These are phyloP conservation scores for Globisporangium paroecandrum DNA, from an alignment of 352 stramenopile genomes.

Conservation along the genomic window DNA sequence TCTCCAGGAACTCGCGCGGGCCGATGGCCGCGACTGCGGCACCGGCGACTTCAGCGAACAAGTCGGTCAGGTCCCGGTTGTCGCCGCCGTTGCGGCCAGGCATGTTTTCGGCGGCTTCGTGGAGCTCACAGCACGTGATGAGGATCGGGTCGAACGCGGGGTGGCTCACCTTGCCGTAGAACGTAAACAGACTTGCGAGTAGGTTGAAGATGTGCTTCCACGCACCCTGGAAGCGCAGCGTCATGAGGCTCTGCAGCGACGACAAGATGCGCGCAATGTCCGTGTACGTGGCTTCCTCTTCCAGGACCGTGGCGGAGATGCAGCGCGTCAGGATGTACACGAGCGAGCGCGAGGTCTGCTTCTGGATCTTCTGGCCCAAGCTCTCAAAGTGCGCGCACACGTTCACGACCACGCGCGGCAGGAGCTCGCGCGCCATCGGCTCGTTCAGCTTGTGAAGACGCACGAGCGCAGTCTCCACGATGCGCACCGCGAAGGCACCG, in stretches of 20 bases:
- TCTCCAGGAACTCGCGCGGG: slow-evolving; percentile 59
- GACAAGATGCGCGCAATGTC: slow-evolving; percentile 65
- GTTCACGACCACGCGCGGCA: slow-evolving; percentile 71
- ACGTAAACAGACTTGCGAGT: slow-evolving; percentile 67
- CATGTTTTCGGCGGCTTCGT: slow-evolving; percentile 76
- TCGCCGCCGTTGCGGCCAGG: slow-evolving; percentile 37
- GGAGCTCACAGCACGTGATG: slow-evolving; percentile 69
- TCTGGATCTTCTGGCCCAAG: slow-evolving; percentile 51
- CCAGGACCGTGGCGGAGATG: slow-evolving; percentile 45
- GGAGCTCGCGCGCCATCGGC: slow-evolving; percentile 51
- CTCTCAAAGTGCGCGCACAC: slow-evolving; percentile 77
- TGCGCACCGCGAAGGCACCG: slow-evolving; percentile 63
- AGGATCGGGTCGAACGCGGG: slow-evolving; percentile 66
- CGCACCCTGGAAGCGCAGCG: slow-evolving; percentile 75
- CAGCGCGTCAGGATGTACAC: slow-evolving; percentile 62
- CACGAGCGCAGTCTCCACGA: slow-evolving; percentile 59
- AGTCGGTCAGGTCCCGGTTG: slow-evolving; percentile 34
- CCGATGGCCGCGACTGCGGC: slow-evolving; percentile 66
- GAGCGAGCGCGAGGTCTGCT: slow-evolving; percentile 59
- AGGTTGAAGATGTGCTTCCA: slow-evolving; percentile 80
- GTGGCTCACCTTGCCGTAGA: slow-evolving; percentile 57
- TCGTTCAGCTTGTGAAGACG: slow-evolving; percentile 60
- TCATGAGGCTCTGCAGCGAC: slow-evolving; percentile 79
- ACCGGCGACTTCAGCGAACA: slow-evolving; percentile 63
- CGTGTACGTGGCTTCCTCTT: slow-evolving; percentile 53